Percentiles rank a stretch among this genome's conserved stretches.
Evolutionary conservation across 441 rosid species (phyloP).

Genomic region (Corymbia calophylla): DNA sequence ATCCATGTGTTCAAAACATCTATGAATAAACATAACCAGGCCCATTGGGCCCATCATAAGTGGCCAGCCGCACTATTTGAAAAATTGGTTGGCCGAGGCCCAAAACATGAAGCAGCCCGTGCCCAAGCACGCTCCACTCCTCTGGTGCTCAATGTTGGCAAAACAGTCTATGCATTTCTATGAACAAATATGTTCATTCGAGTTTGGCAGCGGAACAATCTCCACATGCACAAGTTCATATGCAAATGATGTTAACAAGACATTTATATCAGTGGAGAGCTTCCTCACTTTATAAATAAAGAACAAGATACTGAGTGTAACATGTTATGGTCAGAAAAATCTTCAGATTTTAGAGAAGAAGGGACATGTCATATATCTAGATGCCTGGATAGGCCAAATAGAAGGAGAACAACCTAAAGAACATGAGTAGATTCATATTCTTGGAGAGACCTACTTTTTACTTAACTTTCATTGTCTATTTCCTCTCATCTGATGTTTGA

Average conservation of each 20-base stretch:
- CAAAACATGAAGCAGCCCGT: no score
- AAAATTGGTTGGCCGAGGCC: no score
- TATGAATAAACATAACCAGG: no score
- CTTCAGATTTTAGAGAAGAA: neutral
- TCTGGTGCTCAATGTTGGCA: no score
- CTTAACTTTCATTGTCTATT: neutral
- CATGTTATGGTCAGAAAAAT: rapidly evolving
- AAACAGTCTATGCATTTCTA: no score
- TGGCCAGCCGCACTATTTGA: no score
- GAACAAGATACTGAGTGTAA: neutral
- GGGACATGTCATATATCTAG: rapidly evolving
- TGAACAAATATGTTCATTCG: no score
- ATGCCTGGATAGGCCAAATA: rapidly evolving
- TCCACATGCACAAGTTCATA: neutral
- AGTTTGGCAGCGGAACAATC: neutral
- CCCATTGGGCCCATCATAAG: no score
- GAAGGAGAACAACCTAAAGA: rapidly evolving
- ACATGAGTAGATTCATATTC: neutral
- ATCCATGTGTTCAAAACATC: no score
- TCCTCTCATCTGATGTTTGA: neutral
- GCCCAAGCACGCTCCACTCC: no score
- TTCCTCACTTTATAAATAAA: neutral
- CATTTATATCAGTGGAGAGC: neutral
- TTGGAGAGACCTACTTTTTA: no score
- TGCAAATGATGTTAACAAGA: neutral